phyloP scores from a whole-genome alignment of 371 early-diverging fungal genomes.

The Rhizomucor miehei region DNA sequence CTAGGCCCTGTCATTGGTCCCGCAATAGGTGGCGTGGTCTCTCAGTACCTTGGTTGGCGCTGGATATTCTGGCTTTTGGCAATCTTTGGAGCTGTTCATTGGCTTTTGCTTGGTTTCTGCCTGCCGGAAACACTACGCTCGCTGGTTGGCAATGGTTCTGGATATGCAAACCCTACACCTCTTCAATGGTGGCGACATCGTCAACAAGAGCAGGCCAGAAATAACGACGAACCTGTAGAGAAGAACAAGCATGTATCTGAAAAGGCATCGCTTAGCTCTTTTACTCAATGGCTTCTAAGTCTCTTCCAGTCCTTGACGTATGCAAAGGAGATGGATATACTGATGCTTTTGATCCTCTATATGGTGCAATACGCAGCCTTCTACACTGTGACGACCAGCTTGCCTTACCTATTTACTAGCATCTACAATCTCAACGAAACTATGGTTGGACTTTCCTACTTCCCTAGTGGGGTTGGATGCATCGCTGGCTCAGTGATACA shows the following conservation, averaged over 20 bases:
- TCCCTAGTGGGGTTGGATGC: slow-evolving; percentile 18
- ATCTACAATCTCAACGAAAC: slow-evolving; percentile 14
- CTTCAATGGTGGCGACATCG: slow-evolving; percentile 21
- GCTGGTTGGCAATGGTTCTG: slow-evolving; percentile 44
- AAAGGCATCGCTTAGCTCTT: not conserved
- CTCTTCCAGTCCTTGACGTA: slow-evolving; percentile 25
- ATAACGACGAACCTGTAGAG: slow-evolving; percentile 1
- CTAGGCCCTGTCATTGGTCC: slow-evolving; percentile 20
- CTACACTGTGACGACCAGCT: slow-evolving; percentile 29
- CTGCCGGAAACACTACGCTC: slow-evolving; percentile 45
- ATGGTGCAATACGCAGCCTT: slow-evolving; percentile 32
- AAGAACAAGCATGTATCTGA: not conserved
- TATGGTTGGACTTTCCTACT: slow-evolving; percentile 16
- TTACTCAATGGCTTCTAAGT: not conserved
- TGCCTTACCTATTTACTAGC: slow-evolving; percentile 22
- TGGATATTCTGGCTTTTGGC: slow-evolving; percentile 38
- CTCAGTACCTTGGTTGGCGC: slow-evolving; percentile 21
- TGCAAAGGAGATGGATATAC: slow-evolving; percentile 33
- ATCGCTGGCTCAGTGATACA: slow-evolving; percentile 15
- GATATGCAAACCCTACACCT: slow-evolving; percentile 41
- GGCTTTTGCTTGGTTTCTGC: slow-evolving; percentile 16
- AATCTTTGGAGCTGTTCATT: slow-evolving; percentile 16
- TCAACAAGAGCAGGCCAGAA: not conserved
- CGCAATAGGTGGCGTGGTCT: slow-evolving; percentile 18
- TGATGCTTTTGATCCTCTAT: slow-evolving; percentile 23